Evolutionary conservation across 257 asterid species (phyloP).

Genomic region (Scutellaria galericulata): DNA sequence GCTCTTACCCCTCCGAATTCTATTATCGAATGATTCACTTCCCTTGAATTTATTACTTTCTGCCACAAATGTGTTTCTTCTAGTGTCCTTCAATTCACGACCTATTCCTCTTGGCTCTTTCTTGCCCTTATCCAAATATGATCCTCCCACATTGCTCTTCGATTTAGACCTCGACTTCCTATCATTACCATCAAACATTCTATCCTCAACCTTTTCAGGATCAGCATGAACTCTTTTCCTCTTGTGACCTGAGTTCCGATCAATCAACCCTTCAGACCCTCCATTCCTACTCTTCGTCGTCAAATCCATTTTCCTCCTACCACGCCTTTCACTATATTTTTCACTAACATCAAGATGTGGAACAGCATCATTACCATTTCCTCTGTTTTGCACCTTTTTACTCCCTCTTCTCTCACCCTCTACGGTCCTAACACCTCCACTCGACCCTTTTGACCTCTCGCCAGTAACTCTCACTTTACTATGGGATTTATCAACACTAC

Average conservation of each 20-base stretch:
- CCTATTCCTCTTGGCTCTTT: constrained; percentile 38
- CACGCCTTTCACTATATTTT: constrained; percentile 21
- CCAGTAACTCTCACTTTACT: constrained; percentile 30
- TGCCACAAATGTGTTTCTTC: constrained; percentile 25
- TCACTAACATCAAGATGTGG: constrained; percentile 31
- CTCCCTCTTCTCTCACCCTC: constrained; percentile 33
- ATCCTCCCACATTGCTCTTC: constrained; percentile 18
- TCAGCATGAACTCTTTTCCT: constrained; percentile 62
- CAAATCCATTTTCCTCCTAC: constrained; percentile 35
- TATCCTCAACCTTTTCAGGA: constrained; percentile 33
- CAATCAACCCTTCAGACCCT: constrained; percentile 34
- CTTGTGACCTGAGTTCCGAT: constrained; percentile 43
- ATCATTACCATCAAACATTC: constrained; percentile 27
- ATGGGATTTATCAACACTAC: constrained; percentile 34
- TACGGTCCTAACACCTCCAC: constrained; percentile 31
- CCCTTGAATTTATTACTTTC: constrained; percentile 41
- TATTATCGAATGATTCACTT: constrained; percentile 41
- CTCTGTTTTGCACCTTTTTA: constrained; percentile 37
- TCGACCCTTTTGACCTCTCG: constrained; percentile 31
- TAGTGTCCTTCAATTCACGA: constrained; percentile 33
- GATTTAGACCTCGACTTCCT: constrained; percentile 38
- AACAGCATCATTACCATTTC: constrained; percentile 35
- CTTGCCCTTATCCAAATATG: constrained; percentile 35
- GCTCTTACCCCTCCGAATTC: constrained; percentile 35
- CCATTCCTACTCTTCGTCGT: constrained; percentile 41